phyloP scores from a whole-genome alignment of 1,139 yeast species.

The Pichia sp. region DNA sequence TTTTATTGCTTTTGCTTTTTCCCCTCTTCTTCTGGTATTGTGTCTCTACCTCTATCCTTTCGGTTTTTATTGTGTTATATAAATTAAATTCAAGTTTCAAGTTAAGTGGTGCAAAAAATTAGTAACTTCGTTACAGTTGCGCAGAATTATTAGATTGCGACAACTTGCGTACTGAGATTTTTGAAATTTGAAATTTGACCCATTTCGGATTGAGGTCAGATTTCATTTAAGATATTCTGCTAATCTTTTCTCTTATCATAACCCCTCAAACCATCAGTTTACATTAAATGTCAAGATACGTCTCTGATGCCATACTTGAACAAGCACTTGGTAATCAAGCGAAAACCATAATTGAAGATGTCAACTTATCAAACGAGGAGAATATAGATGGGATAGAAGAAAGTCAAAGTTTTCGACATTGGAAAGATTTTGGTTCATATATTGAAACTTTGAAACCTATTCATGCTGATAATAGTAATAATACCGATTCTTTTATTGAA shows the following conservation, averaged over 20 bases:
- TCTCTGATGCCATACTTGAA: constrained; percentile 16
- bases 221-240: too few species aligned
- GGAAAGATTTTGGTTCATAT: constrained; percentile 61
- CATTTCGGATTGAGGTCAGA: background rate
- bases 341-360: background rate
- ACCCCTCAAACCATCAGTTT: background rate
- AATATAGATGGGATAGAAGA: background rate
- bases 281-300: background rate
- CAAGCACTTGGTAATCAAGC: constrained; percentile 21
- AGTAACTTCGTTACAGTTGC: too few species aligned
- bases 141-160: too few species aligned
- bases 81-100: background rate
- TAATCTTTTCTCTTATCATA: background rate
- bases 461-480: constrained; percentile 27
- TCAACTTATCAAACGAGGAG: background rate
- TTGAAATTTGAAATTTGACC: too few species aligned
- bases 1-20: background rate
- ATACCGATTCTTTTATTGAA: background rate
- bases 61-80: background rate
- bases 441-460: constrained; percentile 36
- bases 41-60: background rate
- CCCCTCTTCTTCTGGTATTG: background rate
- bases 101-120: background rate
- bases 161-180: background rate
- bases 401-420: constrained; percentile 29